Evolutionary conservation across 495 filamentous ascomycete species (phyloP).

Genomic region (Penicillium ochrochloron): DNA sequence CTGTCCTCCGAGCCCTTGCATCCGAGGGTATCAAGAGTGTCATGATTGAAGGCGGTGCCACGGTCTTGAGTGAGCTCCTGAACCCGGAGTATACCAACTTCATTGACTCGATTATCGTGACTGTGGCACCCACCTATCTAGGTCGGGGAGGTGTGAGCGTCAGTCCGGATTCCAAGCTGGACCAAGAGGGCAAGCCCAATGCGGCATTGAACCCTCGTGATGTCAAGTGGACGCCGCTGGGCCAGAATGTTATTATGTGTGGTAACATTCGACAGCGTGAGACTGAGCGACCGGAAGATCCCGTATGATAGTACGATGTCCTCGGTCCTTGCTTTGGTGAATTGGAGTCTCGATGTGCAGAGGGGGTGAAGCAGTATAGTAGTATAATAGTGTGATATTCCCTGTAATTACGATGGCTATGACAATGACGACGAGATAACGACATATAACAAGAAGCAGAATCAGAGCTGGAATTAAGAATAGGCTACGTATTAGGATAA

Average conservation of each 20-base stretch:
- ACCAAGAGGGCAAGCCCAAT: conserved; percentile 54
- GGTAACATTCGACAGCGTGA: conserved; percentile 53
- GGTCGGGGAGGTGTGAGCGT: conserved; percentile 78
- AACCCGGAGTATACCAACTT: conserved; percentile 61
- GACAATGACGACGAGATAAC: conserved; percentile 5
- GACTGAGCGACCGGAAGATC: conserved; percentile 6
- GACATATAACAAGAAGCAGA: background rate
- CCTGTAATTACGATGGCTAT: conserved; percentile 11
- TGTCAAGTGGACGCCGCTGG: conserved; percentile 73
- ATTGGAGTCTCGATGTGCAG: background rate
- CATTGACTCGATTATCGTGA: conserved; percentile 77
- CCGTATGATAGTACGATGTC: background rate
- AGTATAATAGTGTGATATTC: background rate
- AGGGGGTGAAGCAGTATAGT: background rate
- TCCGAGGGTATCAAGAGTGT: conserved; percentile 71
- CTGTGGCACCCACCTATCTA: conserved; percentile 83
- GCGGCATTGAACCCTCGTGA: conserved; percentile 65
- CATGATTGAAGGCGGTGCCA: conserved; percentile 87
- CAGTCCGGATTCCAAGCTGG: conserved; percentile 58
- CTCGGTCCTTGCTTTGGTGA: background rate
- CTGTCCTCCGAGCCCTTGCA: conserved; percentile 60
- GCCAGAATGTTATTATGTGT: conserved; percentile 78
- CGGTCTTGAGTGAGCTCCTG: conserved; percentile 76
- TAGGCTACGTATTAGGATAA: background rate
- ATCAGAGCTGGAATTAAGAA: no score